Evolutionary conservation across 371 early-diverging fungal genomes (phyloP).

Genomic region (Synchytrium microbalum): DNA sequence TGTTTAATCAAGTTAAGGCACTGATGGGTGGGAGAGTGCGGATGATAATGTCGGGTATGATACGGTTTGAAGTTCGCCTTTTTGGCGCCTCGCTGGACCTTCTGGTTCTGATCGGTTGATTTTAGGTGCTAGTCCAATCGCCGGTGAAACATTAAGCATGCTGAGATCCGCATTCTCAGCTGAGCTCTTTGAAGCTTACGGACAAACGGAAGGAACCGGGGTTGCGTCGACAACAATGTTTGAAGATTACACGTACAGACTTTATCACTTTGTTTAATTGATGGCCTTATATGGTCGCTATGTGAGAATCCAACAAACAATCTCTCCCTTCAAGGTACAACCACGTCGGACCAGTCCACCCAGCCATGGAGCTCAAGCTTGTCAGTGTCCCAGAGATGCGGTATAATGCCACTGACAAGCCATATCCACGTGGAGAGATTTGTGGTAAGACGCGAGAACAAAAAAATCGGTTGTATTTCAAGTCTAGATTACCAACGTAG

Average conservation of each 20-base stretch:
- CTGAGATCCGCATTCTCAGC: conserved; percentile 69
- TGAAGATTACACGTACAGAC: too few species aligned
- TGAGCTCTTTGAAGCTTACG: conserved; percentile 75
- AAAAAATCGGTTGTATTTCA: too few species aligned
- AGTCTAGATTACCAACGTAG: too few species aligned
- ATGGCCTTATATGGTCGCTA: too few species aligned
- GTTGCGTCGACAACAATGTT: conserved; percentile 14
- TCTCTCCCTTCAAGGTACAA: too few species aligned
- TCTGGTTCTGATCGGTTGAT: too few species aligned
- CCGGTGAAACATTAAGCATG: conserved; percentile 74
- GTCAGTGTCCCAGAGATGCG: conserved; percentile 84
- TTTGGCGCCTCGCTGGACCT: too few species aligned
- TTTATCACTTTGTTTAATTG: too few species aligned
- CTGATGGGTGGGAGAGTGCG: conserved; percentile 86
- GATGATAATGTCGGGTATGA: conserved; percentile 62
- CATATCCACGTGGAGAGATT: conserved; percentile 89
- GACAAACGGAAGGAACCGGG: conserved; percentile 52
- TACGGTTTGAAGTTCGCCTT: too few species aligned
- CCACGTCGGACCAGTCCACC: too few species aligned
- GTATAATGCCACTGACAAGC: conserved; percentile 75
- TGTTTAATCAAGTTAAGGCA: conserved; percentile 81
- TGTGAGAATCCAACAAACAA: too few species aligned
- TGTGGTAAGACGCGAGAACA: too few species aligned
- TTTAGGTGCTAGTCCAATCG: conserved; percentile 92
- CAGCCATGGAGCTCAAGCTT: conserved; percentile 79